Base-by-base conservation (phyloP, 306 rosid genomes). In the Prunus fruticosa region DNA sequence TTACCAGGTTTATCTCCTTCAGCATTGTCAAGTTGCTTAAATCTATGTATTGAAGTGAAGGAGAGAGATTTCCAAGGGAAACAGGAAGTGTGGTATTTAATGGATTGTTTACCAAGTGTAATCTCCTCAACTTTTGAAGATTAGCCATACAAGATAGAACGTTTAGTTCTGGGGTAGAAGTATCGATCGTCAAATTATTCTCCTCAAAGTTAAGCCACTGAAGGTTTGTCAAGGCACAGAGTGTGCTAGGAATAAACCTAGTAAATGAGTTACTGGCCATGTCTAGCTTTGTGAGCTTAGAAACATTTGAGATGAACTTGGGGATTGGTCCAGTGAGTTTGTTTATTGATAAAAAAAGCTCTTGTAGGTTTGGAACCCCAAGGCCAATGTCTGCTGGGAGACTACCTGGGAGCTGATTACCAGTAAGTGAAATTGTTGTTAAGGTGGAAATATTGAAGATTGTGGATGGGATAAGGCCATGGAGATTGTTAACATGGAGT, bases 381-480 rank as follows among this genome's bases (percentile, higher is more conserved):
- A 46, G 0, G 19, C 70, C 74, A 8, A 45, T 9, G 23, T 47
- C 27, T 57, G 78, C 54, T 28, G 79, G 74, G 34, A 79, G 73
- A 23, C 64, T 58, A 11, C 83, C 79, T 19, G 54, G 67, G 28
- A 79, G 43, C 8, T 54, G 27, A 67, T 79, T 79, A 0, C 0
- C 3, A 16, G 45, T 0, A 1, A 72, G 18, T 3, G 32, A 32
- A 18, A 56, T 27, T 1, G 0, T 12, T 3, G 2, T 5, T 4
- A 79, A 0, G 2, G 43, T n/a, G n/a, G n/a, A n/a, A n/a, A n/a
- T n/a, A n/a, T n/a, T n/a, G n/a, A n/a, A n/a, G n/a, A n/a, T n/a
- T 57, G 50, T 5, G 25, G 25, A 63, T 25, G 77, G 82, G 27
- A 78, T 78, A 34, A 8, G 28, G 20, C 82, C 82, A 50, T 30